Base-by-base conservation (phyloP, 164 flowering plant species). In the Stephania yunnanensis region DNA sequence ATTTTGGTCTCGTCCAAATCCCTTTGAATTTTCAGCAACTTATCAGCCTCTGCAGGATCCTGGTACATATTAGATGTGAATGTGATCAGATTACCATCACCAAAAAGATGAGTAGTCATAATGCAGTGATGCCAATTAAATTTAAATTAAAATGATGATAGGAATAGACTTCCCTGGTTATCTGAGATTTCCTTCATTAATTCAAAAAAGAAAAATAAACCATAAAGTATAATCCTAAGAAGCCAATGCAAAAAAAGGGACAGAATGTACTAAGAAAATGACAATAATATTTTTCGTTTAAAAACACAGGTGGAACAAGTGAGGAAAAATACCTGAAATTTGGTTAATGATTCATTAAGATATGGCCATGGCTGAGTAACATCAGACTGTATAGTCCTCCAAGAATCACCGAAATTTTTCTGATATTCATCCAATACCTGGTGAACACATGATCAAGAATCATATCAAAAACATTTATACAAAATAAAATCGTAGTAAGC, bases 21-120 rank as follows among this genome's bases (percentile, higher is more conserved):
- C 81, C 93, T 87, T 81, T 96, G 98, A 73, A 96, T 96, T 81
- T 88, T 94, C 83, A 96, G 74, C 81, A 96, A 83, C 87, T 94
- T 96, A 79, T 96, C 99, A 80, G 99, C 99, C 82, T 96, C 98
- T 36, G 94, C 97, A 75, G 99, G 99, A 73, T 94, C 99, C 98
- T 96, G 79, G 3, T 67, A 70, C 42, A 50, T 11, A 72, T 36
- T 36, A 36, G 70, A 12, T 76, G n/a, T n/a, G 4, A 12, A 1
- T 53, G 52, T 36, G 42, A 36, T 68, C 46, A 66, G 46, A 31
- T 3, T 31, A 31, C 3, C 3, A 17, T 17, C 25, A 12, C 30
- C 44, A 46, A 46, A 70, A 31, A 68, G 12, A 17, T 44, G 11
- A 50, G 55, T 10, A 6, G 25, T 61, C 20, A 61, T 61, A n/a